Evolutionary conservation across 495 filamentous ascomycete species (phyloP).

Genomic region (Aspergillus ellipticus): DNA sequence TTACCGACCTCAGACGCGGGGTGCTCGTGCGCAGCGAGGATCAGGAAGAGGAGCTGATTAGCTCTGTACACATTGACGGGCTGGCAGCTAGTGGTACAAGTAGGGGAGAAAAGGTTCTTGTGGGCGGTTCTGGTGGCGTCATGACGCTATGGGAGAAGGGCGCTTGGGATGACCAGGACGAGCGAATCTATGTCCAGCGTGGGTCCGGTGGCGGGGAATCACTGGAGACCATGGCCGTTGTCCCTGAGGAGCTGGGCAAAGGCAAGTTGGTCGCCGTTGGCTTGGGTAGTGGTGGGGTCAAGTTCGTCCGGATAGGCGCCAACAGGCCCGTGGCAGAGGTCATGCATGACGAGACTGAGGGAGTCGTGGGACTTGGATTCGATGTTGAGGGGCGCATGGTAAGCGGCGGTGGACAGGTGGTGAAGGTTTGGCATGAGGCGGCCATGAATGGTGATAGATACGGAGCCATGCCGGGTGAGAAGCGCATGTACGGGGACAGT

Average conservation of each 20-base stretch:
- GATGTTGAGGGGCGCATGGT: constrained; percentile 82
- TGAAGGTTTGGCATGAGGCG: constrained; percentile 82
- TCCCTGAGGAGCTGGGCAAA: constrained; percentile 61
- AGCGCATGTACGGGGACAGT: constrained; percentile 37
- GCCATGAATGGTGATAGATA: constrained; percentile 33
- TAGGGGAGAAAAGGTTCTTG: constrained; percentile 70
- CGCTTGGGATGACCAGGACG: constrained; percentile 90
- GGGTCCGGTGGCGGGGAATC: constrained; percentile 58
- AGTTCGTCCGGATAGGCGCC: constrained; percentile 51
- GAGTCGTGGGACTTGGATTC: constrained; percentile 73
- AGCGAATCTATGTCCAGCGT: constrained; percentile 69
- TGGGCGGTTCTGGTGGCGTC: constrained; percentile 75
- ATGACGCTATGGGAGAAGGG: constrained; percentile 92
- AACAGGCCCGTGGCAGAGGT: constrained; percentile 59
- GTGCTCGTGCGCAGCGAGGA: constrained; percentile 84
- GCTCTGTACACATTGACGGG: constrained; percentile 66
- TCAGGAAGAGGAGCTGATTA: constrained; percentile 88
- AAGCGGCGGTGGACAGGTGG: constrained; percentile 72
- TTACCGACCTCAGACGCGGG: constrained; percentile 80
- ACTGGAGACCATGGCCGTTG: constrained; percentile 63
- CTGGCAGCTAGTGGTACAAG: constrained; percentile 58
- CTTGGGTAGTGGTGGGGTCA: constrained; percentile 64
- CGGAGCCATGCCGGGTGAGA: constrained; percentile 33
- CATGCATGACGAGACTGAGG: constrained; percentile 79
- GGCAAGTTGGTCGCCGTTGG: constrained; percentile 71